phyloP scores from a whole-genome alignment of 345 rosid species.

The Erodium maritimum region DNA sequence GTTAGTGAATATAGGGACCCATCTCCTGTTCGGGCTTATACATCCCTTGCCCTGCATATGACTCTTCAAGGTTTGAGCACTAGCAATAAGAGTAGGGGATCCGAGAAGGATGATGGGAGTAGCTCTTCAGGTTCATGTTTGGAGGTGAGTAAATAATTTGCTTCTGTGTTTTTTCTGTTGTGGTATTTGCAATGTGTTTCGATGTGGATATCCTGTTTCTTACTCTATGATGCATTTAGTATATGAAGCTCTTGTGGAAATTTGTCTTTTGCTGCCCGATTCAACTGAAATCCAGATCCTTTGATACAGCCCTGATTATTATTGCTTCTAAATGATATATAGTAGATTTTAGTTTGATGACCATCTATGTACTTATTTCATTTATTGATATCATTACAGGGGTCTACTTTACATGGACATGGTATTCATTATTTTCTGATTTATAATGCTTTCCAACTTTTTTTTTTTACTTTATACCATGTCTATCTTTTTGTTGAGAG shows the following conservation, averaged over 20 bases:
- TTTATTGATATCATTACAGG: no score
- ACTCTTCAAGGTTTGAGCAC: conserved; percentile 24
- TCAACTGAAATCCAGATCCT: background rate
- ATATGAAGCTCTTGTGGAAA: background rate
- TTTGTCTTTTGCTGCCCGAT: background rate
- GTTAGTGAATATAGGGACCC: conserved; percentile 40
- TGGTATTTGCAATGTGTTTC: background rate
- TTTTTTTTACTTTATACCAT: background rate
- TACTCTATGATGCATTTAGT: background rate
- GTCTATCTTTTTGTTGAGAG: background rate
- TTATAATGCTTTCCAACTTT: background rate
- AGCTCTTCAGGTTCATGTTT: conserved; percentile 15
- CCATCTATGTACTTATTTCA: no score
- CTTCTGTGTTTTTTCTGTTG: conserved; percentile 6
- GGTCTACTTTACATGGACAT: no score
- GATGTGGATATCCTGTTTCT: background rate
- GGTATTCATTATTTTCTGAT: no score
- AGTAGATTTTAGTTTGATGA: no score
- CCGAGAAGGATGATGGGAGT: conserved; percentile 15
- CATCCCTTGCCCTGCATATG: conserved; percentile 58
- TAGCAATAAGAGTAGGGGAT: conserved; percentile 8
- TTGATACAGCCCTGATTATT: no score
- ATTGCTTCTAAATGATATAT: no score
- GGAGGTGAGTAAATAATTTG: conserved; percentile 32
- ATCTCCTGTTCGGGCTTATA: conserved; percentile 60